A percentile compares a stretch with the other conserved stretches of the same genome.
Evolutionary conservation across 306 rosid species (phyloP).

Genomic region (Glycine soja): DNA sequence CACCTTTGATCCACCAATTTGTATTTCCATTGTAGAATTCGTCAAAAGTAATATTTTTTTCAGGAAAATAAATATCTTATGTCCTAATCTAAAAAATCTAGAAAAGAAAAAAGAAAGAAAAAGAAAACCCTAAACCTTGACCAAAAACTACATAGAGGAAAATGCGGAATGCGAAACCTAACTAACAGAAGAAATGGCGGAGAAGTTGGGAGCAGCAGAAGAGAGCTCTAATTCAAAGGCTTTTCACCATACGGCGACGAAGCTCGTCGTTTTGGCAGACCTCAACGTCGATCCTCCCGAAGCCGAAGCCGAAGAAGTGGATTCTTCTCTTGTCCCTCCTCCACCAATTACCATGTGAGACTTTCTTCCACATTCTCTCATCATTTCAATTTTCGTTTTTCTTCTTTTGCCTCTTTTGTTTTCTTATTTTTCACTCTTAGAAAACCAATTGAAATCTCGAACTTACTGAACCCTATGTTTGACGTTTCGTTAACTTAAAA

Average conservation of each 20-base stretch:
- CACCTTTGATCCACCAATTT: no score
- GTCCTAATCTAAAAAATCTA: not conserved
- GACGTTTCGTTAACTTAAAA: no score
- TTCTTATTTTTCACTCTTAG: not conserved
- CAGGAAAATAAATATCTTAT: no score
- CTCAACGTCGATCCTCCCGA: constrained; percentile 89
- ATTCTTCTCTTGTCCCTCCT: constrained; percentile 56
- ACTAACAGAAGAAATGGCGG: constrained; percentile 54
- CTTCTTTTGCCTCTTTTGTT: not conserved
- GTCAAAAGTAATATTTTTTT: no score
- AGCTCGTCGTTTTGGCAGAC: constrained; percentile 75
- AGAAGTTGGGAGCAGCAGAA: constrained; percentile 43
- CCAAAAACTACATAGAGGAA: not conserved
- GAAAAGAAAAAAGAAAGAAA: not conserved
- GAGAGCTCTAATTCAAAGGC: constrained; percentile 38
- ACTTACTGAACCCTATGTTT: not conserved
- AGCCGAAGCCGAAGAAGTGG: constrained; percentile 61
- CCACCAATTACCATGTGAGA: constrained; percentile 57
- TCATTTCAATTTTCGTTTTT: not conserved
- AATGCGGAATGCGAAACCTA: constrained; percentile 28
- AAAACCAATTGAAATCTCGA: constrained; percentile 17
- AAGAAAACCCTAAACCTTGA: no score
- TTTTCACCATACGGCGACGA: constrained; percentile 53
- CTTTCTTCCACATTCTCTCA: not conserved
- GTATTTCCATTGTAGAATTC: no score